Percentiles rank a stretch among this genome's conserved stretches.
Conservation (phyloP, 257 asterid genomes). For the Solanum peruvianum region DNA sequence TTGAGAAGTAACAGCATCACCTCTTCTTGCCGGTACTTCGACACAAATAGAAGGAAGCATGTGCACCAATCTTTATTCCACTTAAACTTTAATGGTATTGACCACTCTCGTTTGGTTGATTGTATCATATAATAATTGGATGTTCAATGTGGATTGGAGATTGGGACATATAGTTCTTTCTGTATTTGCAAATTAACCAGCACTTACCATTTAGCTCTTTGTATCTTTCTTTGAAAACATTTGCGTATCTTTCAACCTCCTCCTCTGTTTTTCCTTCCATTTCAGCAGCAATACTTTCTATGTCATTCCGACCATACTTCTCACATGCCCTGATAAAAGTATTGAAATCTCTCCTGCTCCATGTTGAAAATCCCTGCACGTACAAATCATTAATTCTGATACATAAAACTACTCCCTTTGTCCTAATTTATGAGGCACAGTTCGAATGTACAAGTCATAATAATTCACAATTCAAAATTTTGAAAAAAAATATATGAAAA, state of each 20-base stretch:
- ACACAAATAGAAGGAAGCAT: not conserved
- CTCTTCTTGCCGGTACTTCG: not conserved
- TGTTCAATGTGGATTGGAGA: not conserved
- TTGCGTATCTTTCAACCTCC: constrained; percentile 91
- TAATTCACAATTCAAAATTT: not conserved
- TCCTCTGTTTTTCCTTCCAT: constrained; percentile 95
- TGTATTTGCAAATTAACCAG: not conserved
- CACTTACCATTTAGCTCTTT: constrained; percentile 76
- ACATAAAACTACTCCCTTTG: not conserved
- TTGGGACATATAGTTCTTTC: not conserved
- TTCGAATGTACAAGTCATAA: not conserved
- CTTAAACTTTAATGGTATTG: not conserved
- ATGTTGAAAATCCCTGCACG: constrained; percentile 83
- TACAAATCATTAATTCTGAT: not conserved
- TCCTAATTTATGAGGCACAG: not conserved
- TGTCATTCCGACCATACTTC: constrained; percentile 85
- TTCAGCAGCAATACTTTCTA: constrained; percentile 75
- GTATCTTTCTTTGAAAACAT: constrained; percentile 84
- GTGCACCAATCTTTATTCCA: not conserved
- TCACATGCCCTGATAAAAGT: constrained; percentile 96
- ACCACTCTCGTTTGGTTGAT: not conserved
- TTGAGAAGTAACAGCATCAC: not conserved
- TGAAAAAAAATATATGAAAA: not conserved
- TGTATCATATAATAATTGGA: not conserved
- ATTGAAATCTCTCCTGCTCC: constrained; percentile 97